Evolutionary conservation across 768 basidiomycete genomes (phyloP).

Genomic region (Boletus barrowsii): DNA sequence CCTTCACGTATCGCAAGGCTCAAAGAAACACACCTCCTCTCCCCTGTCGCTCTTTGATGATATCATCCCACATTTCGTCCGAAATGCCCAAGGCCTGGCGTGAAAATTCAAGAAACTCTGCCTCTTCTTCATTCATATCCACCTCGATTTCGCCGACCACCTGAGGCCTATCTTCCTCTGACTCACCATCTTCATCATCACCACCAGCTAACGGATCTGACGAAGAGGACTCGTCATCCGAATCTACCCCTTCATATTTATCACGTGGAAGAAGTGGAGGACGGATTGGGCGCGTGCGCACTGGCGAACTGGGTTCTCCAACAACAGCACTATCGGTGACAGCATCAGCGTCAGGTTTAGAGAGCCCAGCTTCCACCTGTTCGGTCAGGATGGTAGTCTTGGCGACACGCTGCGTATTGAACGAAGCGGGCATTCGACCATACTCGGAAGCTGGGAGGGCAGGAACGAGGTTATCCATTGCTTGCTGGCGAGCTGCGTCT

Average conservation of each 20-base stretch:
- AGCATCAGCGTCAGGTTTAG: background rate
- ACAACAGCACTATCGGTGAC: conserved; percentile 4
- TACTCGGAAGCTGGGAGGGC: conserved; percentile 80
- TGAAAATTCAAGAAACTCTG: conserved; percentile 94
- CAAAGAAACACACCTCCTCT: conserved; percentile 68
- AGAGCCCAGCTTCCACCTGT: conserved; percentile 27
- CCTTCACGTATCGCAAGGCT: background rate
- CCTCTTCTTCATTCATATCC: conserved; percentile 91
- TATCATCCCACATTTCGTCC: conserved; percentile 87
- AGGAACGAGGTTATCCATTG: conserved; percentile 81
- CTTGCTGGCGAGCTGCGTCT: conserved; percentile 49
- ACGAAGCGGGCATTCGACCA: conserved; percentile 79
- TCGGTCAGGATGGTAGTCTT: conserved; percentile 45
- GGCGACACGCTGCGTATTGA: conserved; percentile 68
- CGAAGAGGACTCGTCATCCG: conserved; percentile 82
- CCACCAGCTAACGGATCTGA: conserved; percentile 43
- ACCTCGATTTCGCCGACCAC: conserved; percentile 82
- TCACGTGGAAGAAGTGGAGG: conserved; percentile 79
- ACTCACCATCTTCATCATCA: conserved; percentile 52
- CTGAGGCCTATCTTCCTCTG: conserved; percentile 79
- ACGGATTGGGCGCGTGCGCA: conserved; percentile 51
- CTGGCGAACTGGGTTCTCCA: conserved; percentile 11
- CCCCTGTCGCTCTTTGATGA: conserved; percentile 70
- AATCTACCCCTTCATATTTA: conserved; percentile 88
- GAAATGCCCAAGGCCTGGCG: conserved; percentile 86